Conservation (phyloP, 305 asterid species). For the Fraxinus angustifolia region DNA sequence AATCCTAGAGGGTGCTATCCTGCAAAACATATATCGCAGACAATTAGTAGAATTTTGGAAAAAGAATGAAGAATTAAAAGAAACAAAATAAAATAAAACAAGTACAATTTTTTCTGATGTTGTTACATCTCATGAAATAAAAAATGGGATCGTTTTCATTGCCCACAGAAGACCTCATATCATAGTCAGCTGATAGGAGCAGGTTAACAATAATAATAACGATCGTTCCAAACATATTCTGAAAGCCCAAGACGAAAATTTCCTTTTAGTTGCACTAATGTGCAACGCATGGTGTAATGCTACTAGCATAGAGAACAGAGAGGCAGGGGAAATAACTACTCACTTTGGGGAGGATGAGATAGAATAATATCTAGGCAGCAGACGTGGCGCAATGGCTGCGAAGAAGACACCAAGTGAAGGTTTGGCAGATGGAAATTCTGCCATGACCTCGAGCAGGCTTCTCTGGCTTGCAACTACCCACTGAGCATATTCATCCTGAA, state of each 20-base stretch:
- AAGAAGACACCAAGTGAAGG: slow-evolving; percentile 95
- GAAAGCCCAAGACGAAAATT: neutral
- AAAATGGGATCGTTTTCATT: neutral
- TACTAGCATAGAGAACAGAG: neutral
- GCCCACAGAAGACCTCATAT: neutral
- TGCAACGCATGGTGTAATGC: neutral
- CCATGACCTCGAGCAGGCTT: slow-evolving; percentile 91
- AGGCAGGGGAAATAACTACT: slow-evolving; percentile 21
- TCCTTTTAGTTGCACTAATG: neutral
- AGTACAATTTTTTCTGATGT: neutral
- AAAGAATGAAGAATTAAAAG: neutral
- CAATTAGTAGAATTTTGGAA: neutral
- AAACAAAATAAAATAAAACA: neutral
- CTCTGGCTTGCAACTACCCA: slow-evolving; percentile 74
- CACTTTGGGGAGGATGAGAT: slow-evolving; percentile 96
- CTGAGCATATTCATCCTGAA: slow-evolving; percentile 90
- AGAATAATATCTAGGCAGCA: slow-evolving; percentile 93
- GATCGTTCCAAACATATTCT: neutral
- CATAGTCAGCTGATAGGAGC: neutral
- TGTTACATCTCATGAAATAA: neutral
- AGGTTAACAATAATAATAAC: neutral
- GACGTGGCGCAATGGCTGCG: slow-evolving; percentile 83
- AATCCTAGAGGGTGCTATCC: slow-evolving; percentile 71
- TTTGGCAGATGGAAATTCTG: slow-evolving; percentile 86
- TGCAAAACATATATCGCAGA: slow-evolving; percentile 26